Evolutionary conservation across 2,329 filamentous ascomycete species (phyloP).

Genomic region (Apiospora arundinis): DNA sequence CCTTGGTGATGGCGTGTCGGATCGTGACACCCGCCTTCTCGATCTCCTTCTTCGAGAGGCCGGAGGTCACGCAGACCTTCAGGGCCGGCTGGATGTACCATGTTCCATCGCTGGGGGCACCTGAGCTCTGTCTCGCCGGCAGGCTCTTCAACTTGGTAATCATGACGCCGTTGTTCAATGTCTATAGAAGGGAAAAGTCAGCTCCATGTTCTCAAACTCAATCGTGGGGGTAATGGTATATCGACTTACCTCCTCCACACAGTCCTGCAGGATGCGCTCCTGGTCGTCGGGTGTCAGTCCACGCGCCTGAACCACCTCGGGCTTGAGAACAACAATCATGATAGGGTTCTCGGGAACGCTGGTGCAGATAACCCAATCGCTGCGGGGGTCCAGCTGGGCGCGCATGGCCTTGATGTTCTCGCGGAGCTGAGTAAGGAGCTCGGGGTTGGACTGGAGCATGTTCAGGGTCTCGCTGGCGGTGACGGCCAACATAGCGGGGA

Average conservation of each 20-base stretch:
- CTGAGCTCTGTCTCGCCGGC: conserved; percentile 68
- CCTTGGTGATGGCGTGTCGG: conserved; percentile 91
- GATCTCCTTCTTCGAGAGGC: conserved; percentile 89
- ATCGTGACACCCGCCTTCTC: conserved; percentile 92
- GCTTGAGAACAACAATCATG: conserved; percentile 82
- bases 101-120: conserved; percentile 69
- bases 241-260: conserved; percentile 89
- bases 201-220: conserved; percentile 12
- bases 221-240: background rate
- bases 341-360: conserved; percentile 86
- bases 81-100: conserved; percentile 80
- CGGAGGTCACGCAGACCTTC: conserved; percentile 89
- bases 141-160: conserved; percentile 86
- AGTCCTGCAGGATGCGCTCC: conserved; percentile 83
- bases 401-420: conserved; percentile 89
- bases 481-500: conserved; percentile 93
- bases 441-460: conserved; percentile 84
- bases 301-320: conserved; percentile 76
- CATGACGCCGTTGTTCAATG: conserved; percentile 85
- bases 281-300: conserved; percentile 77
- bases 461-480: conserved; percentile 91
- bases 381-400: conserved; percentile 86
- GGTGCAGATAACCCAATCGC: conserved; percentile 88
- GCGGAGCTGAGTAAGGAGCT: conserved; percentile 77
- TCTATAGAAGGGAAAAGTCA: conserved; percentile 52